A percentile compares a stretch with the other conserved stretches of the same genome.
Conservation (phyloP, 2,329 filamentous ascomycete species). For the Fusarium acutatum region DNA sequence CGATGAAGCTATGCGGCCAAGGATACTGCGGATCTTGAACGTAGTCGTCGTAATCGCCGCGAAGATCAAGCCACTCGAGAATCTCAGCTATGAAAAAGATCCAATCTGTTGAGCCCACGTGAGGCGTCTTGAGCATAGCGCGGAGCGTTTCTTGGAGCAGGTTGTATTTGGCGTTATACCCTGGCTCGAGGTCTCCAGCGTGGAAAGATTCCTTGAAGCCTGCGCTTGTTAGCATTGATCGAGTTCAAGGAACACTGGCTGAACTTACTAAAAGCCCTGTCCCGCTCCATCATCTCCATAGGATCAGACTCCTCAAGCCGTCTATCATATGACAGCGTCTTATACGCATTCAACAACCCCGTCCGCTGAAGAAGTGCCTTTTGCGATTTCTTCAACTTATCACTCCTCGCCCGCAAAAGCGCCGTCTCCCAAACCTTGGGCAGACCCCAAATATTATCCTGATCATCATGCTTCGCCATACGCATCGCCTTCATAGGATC, state of each 20-base stretch:
- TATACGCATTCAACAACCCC: neutral
- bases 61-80: constrained; percentile 36
- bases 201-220: constrained; percentile 42
- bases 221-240: neutral
- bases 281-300: constrained; percentile 40
- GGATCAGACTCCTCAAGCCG: constrained; percentile 12
- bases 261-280: constrained; percentile 34
- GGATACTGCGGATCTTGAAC: constrained; percentile 17
- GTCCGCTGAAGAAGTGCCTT: constrained; percentile 16
- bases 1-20: constrained; percentile 41
- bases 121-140: constrained; percentile 16
- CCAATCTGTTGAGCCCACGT: constrained; percentile 33
- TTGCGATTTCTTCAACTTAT: neutral
- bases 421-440: constrained; percentile 38
- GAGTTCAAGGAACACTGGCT: no score
- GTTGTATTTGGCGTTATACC: constrained; percentile 22
- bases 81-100: constrained; percentile 35
- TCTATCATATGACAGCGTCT: neutral
- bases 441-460: constrained; percentile 31
- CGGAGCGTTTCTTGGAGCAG: constrained; percentile 30
- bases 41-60: constrained; percentile 29
- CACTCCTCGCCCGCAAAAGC: constrained; percentile 13
- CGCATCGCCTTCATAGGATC: constrained; percentile 13
- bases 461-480: neutral
- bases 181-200: constrained; percentile 40